These are phyloP conservation scores for Xylaria grammica DNA, from an alignment of 495 filamentous ascomycete genomes.

Conservation along the genomic window DNA sequence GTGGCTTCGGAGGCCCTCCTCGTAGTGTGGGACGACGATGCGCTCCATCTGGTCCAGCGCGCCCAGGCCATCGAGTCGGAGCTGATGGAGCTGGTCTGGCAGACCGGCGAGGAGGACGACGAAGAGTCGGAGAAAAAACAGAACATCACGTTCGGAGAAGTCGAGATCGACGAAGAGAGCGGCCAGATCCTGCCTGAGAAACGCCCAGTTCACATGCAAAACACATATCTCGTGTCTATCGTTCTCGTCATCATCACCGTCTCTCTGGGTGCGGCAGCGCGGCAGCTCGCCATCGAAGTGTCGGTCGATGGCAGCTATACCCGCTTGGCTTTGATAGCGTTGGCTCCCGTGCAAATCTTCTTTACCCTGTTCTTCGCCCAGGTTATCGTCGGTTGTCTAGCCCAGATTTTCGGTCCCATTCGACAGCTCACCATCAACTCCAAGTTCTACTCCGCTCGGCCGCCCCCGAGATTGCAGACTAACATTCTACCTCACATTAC, in stretches of 20 bases:
- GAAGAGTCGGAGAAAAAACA: conserved; percentile 56
- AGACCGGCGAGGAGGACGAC: conserved; percentile 52
- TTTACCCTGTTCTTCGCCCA: conserved; percentile 80
- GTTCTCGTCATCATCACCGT: conserved; percentile 67
- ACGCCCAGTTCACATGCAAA: conserved; percentile 68
- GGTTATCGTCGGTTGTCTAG: conserved; percentile 74
- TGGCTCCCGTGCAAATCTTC: conserved; percentile 76
- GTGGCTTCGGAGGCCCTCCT: conserved; percentile 69
- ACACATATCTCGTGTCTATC: conserved; percentile 67
- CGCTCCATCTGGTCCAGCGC: conserved; percentile 66
- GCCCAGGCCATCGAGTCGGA: conserved; percentile 73
- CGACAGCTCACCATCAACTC: conserved; percentile 74
- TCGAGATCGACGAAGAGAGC: conserved; percentile 73
- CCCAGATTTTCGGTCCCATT: conserved; percentile 76
- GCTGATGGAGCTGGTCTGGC: conserved; percentile 76
- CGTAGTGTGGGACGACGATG: conserved; percentile 80
- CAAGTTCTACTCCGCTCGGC: conserved; percentile 74
- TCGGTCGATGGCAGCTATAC: conserved; percentile 65
- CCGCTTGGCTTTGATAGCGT: conserved; percentile 64
- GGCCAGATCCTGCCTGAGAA: conserved; percentile 67
- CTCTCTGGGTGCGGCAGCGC: conserved; percentile 69
- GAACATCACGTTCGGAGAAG: conserved; percentile 44
- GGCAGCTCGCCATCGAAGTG: conserved; percentile 69
- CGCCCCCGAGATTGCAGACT: conserved; percentile 61
- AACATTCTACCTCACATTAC: conserved; percentile 68